Evolutionary conservation across 768 basidiomycete species (phyloP).

Genomic region (Amylocystis lapponica): DNA sequence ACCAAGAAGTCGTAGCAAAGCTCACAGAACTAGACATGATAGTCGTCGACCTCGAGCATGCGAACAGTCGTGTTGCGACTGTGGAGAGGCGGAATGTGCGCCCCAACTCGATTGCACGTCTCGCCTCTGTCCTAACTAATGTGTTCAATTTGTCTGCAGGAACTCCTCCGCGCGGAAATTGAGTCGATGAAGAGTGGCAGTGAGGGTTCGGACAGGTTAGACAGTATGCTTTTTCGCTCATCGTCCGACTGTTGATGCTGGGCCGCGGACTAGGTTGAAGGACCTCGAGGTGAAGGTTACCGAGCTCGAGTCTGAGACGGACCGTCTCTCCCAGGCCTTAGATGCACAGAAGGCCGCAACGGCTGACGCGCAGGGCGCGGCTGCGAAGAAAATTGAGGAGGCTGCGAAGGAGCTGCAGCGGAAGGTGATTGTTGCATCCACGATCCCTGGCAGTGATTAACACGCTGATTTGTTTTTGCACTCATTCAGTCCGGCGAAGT

Average conservation of each 20-base stretch:
- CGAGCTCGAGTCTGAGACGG: slow-evolving; percentile 72
- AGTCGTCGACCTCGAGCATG: slow-evolving; percentile 87
- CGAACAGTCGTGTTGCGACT: slow-evolving; percentile 88
- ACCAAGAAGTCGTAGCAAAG: slow-evolving; percentile 88
- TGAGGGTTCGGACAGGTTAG: slow-evolving; percentile 65
- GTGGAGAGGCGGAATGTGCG: slow-evolving; percentile 90
- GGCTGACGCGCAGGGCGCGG: slow-evolving; percentile 39
- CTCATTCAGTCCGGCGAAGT: slow-evolving; percentile 52
- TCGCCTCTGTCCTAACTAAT: neutral
- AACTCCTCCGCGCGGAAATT: slow-evolving; percentile 92
- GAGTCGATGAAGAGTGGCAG: slow-evolving; percentile 81
- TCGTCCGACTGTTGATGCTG: neutral
- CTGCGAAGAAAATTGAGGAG: slow-evolving; percentile 55
- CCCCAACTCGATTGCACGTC: neutral
- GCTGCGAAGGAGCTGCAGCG: slow-evolving; percentile 52
- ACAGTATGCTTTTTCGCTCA: neutral
- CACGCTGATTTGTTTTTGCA: neutral
- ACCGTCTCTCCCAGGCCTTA: slow-evolving; percentile 60
- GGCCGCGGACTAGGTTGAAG: slow-evolving; percentile 47
- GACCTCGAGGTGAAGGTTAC: slow-evolving; percentile 67
- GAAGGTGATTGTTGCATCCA: slow-evolving; percentile 31
- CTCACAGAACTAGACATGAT: slow-evolving; percentile 94
- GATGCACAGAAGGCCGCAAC: slow-evolving; percentile 52
- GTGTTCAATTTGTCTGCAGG: slow-evolving; percentile 39
- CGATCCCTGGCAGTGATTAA: neutral